A percentile compares a stretch with the other conserved stretches of the same genome.
Evolutionary conservation across 2,329 filamentous ascomycete species (phyloP).

Genomic region (Magnaporthales sp.): DNA sequence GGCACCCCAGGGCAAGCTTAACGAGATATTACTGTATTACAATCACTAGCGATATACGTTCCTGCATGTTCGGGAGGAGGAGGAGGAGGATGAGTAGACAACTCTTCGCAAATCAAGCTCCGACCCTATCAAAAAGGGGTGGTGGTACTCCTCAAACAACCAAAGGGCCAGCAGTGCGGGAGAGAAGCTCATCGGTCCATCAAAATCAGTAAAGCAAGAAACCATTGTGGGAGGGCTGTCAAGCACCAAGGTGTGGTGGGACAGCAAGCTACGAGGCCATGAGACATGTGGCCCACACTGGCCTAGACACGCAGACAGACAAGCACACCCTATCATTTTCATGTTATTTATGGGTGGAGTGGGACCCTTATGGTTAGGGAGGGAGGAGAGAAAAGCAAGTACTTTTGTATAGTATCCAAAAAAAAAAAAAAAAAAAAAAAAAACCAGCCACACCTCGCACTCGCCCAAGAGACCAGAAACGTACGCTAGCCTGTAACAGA

Average conservation of each 20-base stretch:
- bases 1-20: neutral
- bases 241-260: neutral
- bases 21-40: neutral
- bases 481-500: neutral
- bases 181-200: neutral
- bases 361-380: neutral
- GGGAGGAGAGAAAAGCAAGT: neutral
- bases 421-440: too few species aligned
- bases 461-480: neutral
- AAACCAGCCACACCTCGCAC: neutral
- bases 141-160: too few species aligned
- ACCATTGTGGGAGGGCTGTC: neutral
- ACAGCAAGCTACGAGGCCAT: neutral
- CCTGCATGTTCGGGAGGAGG: neutral
- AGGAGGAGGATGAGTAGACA: too few species aligned
- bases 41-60: neutral
- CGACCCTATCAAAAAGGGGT: too few species aligned
- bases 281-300: neutral
- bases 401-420: neutral
- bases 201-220: neutral
- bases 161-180: too few species aligned
- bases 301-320: neutral
- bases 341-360: neutral
- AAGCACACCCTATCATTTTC: neutral
- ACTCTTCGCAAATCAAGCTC: neutral